phyloP scores from a whole-genome alignment of 1,284 basidiomycete genomes.

The Melampsora abietis-canadensis region DNA sequence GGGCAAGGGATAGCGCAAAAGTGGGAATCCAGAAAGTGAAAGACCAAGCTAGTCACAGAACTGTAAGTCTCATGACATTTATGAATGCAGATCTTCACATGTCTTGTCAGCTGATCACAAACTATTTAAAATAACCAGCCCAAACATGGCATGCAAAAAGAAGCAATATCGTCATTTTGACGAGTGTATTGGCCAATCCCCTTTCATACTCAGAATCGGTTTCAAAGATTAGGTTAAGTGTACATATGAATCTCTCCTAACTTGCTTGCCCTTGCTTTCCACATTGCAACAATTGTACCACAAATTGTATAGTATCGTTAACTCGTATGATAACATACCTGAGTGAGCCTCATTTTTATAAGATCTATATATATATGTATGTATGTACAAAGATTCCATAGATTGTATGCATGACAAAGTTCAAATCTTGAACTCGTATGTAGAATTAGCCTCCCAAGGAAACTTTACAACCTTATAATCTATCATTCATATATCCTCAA shows the following conservation, averaged over 20 bases:
- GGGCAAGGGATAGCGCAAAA: background rate
- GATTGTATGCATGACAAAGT: too few species aligned
- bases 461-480: too few species aligned
- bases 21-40: background rate
- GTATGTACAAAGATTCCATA: too few species aligned
- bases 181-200: background rate
- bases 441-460: too few species aligned
- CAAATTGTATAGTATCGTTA: background rate
- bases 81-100: background rate
- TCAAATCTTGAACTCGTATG: too few species aligned
- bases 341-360: background rate
- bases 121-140: background rate
- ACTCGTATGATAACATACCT: background rate
- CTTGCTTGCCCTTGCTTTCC: background rate
- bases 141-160: background rate
- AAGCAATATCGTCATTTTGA: slow-evolving; percentile 7
- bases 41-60: background rate
- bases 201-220: background rate
- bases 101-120: background rate
- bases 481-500: too few species aligned
- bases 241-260: background rate
- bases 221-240: background rate
- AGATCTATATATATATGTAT: too few species aligned
- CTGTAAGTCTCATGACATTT: background rate
- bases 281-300: background rate